Base-by-base conservation (phyloP, 2,329 filamentous ascomycete genomes). In the Exophiala xenobiotica region DNA sequence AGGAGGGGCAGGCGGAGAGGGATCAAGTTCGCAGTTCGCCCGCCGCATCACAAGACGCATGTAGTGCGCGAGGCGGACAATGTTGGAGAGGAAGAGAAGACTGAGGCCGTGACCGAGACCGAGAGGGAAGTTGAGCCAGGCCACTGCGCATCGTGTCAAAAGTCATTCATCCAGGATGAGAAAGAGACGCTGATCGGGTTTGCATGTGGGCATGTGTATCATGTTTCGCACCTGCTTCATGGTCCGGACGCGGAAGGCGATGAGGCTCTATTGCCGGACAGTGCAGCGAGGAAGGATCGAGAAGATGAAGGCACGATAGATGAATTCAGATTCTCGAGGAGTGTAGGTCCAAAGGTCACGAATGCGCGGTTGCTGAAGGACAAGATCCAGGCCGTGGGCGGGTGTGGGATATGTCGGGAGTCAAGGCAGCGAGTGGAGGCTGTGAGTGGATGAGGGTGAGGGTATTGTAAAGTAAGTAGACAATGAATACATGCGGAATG, bases 261-360 rank as follows among this genome's bases (percentile, higher is more conserved):
- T 38, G 57, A 59, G 29, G 39, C 50, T 37, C 33, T 49, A n/a
- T 49, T 20, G 54, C 61, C 26, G 57, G 62, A 39, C n/a, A 46
- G 22, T 48, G 42, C 27, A 11, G 38, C 42, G 20, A 19, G 39
- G 6, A 44, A 31, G 33, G 31, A 37, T 12, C 40, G 31, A 6
- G 47, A 54, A n/a, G 53, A 51, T n/a, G 52, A 57, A 12, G 39
- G 63, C 59, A 38, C 67, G n/a, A 39, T 50, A 6, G 53, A 57
- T 3, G 57, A 55, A 20, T 46, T 45, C 35, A 50, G 60, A 59
- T 37, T 71, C 70, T 46, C 68, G 8, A 55, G 72, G 29, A 88
- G 86, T 46, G 83, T 97, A 5, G 88, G 89, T 0, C 82, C 86
- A 23, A 96, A 96, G 70, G 90, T 96, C 22, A 93, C 88, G 58